Evolutionary conservation across 106 monocot species (phyloP).

Genomic region (Narthecium ossifragum): DNA sequence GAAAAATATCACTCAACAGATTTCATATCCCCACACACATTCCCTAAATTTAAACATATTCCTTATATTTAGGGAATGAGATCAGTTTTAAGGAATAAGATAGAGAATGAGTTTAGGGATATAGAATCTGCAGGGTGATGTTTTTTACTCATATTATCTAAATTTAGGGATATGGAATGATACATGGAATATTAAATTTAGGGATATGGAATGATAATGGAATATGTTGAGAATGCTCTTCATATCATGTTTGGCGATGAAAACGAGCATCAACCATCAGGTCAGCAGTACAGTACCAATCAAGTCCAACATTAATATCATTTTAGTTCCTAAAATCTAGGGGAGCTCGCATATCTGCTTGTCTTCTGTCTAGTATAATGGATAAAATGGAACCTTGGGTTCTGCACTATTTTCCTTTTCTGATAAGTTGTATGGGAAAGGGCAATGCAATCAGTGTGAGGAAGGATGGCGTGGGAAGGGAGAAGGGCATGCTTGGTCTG

Average conservation of each 20-base stretch:
- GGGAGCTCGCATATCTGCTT: background rate
- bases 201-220: too few species aligned
- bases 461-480: conserved; percentile 3
- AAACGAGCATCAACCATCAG: too few species aligned
- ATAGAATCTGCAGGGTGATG: too few species aligned
- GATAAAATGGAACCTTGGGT: too few species aligned
- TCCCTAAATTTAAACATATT: too few species aligned
- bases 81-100: too few species aligned
- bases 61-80: too few species aligned
- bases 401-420: background rate
- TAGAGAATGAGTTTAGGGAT: too few species aligned
- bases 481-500: conserved; percentile 8
- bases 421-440: background rate
- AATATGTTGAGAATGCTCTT: background rate
- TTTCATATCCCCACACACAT: too few species aligned
- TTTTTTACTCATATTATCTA: background rate
- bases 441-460: conserved; percentile 5
- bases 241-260: background rate
- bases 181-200: background rate
- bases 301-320: background rate
- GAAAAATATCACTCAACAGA: too few species aligned
- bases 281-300: too few species aligned
- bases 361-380: too few species aligned
- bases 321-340: conserved; percentile 4
- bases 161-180: background rate